These are phyloP conservation scores for Scedosporium dehoogii DNA, from an alignment of 2,329 filamentous ascomycete species.

Conservation along the genomic window DNA sequence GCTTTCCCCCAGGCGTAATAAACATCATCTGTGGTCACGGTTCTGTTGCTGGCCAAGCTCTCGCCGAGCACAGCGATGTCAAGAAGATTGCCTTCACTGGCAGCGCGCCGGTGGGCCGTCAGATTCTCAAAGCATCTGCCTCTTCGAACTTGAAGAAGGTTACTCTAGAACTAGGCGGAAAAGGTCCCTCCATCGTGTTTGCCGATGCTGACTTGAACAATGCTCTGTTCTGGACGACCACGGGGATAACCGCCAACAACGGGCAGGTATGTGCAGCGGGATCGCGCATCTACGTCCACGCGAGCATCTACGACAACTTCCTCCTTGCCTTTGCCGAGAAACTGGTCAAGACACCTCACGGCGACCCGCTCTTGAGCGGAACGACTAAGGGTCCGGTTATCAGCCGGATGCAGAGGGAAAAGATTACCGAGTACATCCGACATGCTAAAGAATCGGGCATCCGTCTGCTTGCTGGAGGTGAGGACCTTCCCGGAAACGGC, in stretches of 20 bases:
- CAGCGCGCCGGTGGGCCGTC: slow-evolving; percentile 56
- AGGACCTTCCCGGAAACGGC: slow-evolving; percentile 66
- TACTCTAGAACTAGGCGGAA: slow-evolving; percentile 87
- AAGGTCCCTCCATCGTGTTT: slow-evolving; percentile 94
- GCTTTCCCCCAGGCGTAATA: slow-evolving; percentile 84
- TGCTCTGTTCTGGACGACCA: slow-evolving; percentile 64
- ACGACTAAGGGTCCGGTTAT: slow-evolving; percentile 77
- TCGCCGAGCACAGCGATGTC: slow-evolving; percentile 62
- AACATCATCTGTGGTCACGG: slow-evolving; percentile 64
- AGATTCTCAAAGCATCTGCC: slow-evolving; percentile 82
- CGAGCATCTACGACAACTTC: slow-evolving; percentile 69
- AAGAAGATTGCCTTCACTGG: slow-evolving; percentile 94
- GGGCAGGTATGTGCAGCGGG: slow-evolving; percentile 94
- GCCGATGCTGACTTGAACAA: slow-evolving; percentile 84
- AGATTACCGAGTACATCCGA: slow-evolving; percentile 69
- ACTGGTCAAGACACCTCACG: slow-evolving; percentile 65
- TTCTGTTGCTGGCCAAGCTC: slow-evolving; percentile 65
- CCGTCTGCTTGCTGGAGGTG: slow-evolving; percentile 64
- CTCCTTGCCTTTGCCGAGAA: slow-evolving; percentile 58
- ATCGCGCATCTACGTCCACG: slow-evolving; percentile 73
- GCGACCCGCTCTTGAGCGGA: slow-evolving; percentile 59
- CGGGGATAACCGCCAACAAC: slow-evolving; percentile 77
- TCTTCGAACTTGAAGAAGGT: slow-evolving; percentile 71
- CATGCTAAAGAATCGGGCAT: slow-evolving; percentile 72
- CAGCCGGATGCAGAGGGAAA: slow-evolving; percentile 69